Base-by-base conservation (phyloP, 306 rosid genomes). In the Prinsepia uniflora region DNA sequence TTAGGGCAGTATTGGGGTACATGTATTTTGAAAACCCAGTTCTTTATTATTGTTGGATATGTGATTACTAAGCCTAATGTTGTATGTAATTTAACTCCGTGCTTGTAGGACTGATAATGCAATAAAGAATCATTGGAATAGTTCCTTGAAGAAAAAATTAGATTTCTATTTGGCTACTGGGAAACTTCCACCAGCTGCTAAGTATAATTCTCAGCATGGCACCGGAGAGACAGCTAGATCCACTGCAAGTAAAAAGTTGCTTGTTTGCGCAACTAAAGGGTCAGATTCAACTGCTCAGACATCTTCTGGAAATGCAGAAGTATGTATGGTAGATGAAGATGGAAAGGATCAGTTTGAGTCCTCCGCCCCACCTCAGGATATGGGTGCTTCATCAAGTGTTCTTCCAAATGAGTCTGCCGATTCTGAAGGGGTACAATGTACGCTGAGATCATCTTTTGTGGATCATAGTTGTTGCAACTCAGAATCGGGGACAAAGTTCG, bases 121-220 rank as follows among this genome's bases (percentile, higher is more conserved):
- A 22, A 94, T 94, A 80, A 94, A 94, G 86, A 94, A 94, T 67
- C 99, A 94, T 77, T 94, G 99, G 99, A 94, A 94, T 86, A 94
- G 99, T 84, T 94, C 99, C 80, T 86, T 94, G 79, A 94, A 94
- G 87, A 94, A 94, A 78, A 94, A 94, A 76, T 79, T 89, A 49
- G 97, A 94, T 56, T 94, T 87, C 80, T 91, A 84, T 86, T 75
- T 91, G 78, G 85, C 88, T 42, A 91, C 95, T 7, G 99, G 99
- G 73, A 86, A 81, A 70, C 97, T 94, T 87, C 99, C 97, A 15
- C 96, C 96, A 68, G 71, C 82, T 72, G 80, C 86, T 8, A 91
- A 91, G 80, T 84, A 44, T 63, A 77, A 63, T 72, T 69, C 82
- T 48, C 92, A 81, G 73, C 78, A 72, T 86, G 75, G 87, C 74